A percentile compares a stretch with the other conserved stretches of the same genome.
Evolutionary conservation across 352 stramenopile species (phyloP).

Genomic region (Pythium phragmitis): DNA sequence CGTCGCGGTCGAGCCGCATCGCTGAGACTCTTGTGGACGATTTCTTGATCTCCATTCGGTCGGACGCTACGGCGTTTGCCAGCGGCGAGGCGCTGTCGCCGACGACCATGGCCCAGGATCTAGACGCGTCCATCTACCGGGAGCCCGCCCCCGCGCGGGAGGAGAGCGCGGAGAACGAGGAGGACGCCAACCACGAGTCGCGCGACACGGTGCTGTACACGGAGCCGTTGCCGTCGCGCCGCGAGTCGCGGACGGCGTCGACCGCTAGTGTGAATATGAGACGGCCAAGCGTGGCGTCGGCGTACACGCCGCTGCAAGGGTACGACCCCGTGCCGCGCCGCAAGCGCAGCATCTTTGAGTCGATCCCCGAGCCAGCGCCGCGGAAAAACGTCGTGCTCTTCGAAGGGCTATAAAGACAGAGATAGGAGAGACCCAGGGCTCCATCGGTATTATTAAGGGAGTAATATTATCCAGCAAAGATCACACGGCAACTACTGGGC

Average conservation of each 20-base stretch:
- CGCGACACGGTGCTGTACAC: too few relatives aligned
- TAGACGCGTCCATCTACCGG: not conserved
- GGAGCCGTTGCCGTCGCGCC: not conserved
- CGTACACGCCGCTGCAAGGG: slow-evolving; percentile 10
- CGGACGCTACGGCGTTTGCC: not conserved
- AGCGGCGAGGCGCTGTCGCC: not conserved
- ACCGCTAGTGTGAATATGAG: not conserved
- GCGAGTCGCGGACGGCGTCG: slow-evolving; percentile 2
- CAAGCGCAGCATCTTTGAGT: slow-evolving; percentile 26
- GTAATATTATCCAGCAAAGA: too few relatives aligned
- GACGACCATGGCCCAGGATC: slow-evolving; percentile 10
- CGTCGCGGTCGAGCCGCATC: slow-evolving; percentile 19
- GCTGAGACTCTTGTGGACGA: slow-evolving; percentile 22
- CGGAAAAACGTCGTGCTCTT: slow-evolving; percentile 27
- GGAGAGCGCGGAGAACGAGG: not conserved
- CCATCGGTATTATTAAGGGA: too few relatives aligned
- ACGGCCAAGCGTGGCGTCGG: not conserved
- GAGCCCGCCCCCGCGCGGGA: not conserved
- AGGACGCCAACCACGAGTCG: too few relatives aligned
- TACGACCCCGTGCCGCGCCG: slow-evolving; percentile 8
- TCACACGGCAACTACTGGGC: too few relatives aligned
- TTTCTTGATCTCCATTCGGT: slow-evolving; percentile 16
- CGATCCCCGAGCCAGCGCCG: slow-evolving; percentile 18
- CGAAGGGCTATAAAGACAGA: slow-evolving; percentile 1
- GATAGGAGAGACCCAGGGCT: not conserved